phyloP scores from a whole-genome alignment of 2,329 filamentous ascomycete genomes.

The Epichloe sibirici region DNA sequence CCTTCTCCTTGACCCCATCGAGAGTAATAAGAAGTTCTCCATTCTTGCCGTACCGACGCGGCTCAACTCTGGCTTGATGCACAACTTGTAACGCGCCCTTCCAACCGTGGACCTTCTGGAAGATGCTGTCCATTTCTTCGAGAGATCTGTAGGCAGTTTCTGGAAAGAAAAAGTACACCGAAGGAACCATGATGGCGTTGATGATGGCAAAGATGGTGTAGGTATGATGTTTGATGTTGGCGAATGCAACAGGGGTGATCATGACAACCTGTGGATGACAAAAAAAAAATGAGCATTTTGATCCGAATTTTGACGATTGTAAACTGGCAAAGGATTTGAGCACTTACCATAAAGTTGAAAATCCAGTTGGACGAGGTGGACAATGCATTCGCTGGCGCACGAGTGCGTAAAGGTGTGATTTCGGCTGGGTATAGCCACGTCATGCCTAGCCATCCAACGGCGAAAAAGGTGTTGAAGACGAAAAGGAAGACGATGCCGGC shows the following conservation, averaged over 20 bases:
- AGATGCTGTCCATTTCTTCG: conserved; percentile 56
- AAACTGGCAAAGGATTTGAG: no score
- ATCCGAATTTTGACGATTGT: neutral
- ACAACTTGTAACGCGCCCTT: conserved; percentile 24
- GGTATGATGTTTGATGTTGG: conserved; percentile 45
- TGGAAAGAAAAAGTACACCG: conserved; percentile 50
- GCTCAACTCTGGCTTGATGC: conserved; percentile 31
- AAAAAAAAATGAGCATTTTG: neutral
- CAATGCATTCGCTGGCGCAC: conserved; percentile 47
- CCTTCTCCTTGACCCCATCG: conserved; percentile 29
- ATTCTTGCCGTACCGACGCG: conserved; percentile 44
- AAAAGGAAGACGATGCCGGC: conserved; percentile 56
- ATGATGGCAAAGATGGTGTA: conserved; percentile 57
- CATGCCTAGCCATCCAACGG: conserved; percentile 45
- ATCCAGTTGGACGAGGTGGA: conserved; percentile 45
- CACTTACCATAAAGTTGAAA: conserved; percentile 44
- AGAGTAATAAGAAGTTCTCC: conserved; percentile 42
- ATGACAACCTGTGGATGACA: conserved; percentile 37
- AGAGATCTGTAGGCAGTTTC: conserved; percentile 52
- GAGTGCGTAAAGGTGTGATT: conserved; percentile 54
- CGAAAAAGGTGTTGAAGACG: conserved; percentile 46
- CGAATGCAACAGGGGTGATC: conserved; percentile 47
- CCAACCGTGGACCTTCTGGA: conserved; percentile 40
- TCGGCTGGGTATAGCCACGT: conserved; percentile 55
- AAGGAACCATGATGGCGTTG: conserved; percentile 47